Base-by-base conservation (phyloP, 2,329 filamentous ascomycete genomes). In the Anthostomella pinea region DNA sequence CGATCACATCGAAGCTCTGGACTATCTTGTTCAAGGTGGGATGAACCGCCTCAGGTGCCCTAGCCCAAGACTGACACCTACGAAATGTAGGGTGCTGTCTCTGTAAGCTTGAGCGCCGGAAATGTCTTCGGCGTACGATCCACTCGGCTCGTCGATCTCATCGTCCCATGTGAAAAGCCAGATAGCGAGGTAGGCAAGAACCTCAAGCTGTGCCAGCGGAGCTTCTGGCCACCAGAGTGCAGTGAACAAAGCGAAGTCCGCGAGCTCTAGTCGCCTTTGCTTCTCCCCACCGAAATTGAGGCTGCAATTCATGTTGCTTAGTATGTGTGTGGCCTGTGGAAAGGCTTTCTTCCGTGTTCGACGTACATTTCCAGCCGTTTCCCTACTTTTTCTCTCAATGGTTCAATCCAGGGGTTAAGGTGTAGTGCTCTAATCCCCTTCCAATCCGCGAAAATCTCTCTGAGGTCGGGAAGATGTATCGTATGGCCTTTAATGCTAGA, bases 151-250 rank as follows among this genome's bases (percentile, higher is more conserved):
- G 35, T 54, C 49, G 5, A 52, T 26, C 25, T 49, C 52, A 29
- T 56, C 48, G 21, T 56, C 52, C 48, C 51, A 54, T 6, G 48
- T 45, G 25, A 56, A 56, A 8, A 56, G 37, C 51, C 53, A 56
- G 16, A 54, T 48, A 6, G 45, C 35, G 3, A 52, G 27, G 35
- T 43, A 51, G 5, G 45, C 29, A 7, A 50, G 40, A 23, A 45
- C 48, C 15, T 43, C 30, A 13, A 53, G 45, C 19, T 41, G 25
- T 8, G 38, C 42, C 16, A 45, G 36, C 11, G 33, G 23, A 7
- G 48, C 44, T 7, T 49, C 27, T 2, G 53, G 51, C 51, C 50
- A 54, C 50, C 53, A 54, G 17, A 45, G 35, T 7, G 53, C 45
- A 24, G 44, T 47, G 27, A 54, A 52, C 5, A 50, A 26, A 6